Evolutionary conservation across 305 asterid genomes (phyloP).

Genomic region (Fraxinus angustifolia): DNA sequence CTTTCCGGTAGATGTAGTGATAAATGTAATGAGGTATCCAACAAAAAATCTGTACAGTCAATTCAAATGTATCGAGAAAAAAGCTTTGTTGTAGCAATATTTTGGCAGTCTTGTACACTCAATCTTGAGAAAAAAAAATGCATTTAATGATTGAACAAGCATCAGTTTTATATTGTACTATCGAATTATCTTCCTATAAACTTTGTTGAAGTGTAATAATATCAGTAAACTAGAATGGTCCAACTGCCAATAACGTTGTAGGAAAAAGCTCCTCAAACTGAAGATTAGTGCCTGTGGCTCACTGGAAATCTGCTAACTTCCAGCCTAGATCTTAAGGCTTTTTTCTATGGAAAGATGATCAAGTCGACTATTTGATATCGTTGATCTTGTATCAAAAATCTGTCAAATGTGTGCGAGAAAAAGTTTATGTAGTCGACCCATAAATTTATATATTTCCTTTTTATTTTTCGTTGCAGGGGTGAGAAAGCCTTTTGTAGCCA

Average conservation of each 20-base stretch:
- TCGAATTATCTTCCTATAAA: no score
- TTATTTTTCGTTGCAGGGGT: conserved; percentile 44
- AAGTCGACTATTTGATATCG: background rate
- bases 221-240: background rate
- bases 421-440: background rate
- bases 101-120: background rate
- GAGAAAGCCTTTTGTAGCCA: conserved; percentile 65
- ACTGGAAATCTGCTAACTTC: background rate
- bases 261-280: no score
- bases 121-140: background rate
- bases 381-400: background rate
- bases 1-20: background rate
- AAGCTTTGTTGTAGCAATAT: background rate
- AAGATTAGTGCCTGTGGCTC: no score
- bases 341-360: background rate
- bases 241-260: background rate
- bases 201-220: no score
- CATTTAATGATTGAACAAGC: background rate
- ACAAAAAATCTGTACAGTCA: no score
- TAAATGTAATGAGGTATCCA: background rate
- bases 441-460: background rate
- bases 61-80: no score
- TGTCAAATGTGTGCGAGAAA: background rate
- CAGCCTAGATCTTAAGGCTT: background rate
- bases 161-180: no score